These are phyloP conservation scores for Cytospora schulzeri DNA, from an alignment of 2,329 filamentous ascomycete genomes.

Conservation along the genomic window DNA sequence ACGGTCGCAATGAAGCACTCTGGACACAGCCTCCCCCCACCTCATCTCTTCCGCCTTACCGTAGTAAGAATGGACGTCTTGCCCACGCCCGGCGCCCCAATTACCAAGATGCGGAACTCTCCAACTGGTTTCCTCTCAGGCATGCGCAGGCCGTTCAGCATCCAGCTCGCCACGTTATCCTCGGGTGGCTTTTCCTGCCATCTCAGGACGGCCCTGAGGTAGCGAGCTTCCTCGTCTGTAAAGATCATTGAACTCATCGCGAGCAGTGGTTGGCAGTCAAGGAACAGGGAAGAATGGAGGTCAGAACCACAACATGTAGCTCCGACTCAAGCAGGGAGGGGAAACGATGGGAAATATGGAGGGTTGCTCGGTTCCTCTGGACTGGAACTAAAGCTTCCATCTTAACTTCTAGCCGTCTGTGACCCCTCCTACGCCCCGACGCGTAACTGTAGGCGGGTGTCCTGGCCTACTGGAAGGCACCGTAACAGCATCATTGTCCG, in stretches of 20 bases:
- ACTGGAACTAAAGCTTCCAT: not conserved
- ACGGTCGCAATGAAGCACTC: conserved; percentile 7
- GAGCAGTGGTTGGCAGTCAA: not conserved
- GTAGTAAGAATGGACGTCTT: conserved; percentile 45
- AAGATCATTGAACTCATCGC: conserved; percentile 39
- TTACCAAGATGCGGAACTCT: conserved; percentile 43
- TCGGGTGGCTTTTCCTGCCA: conserved; percentile 41
- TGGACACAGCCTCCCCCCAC: no score
- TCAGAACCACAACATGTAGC: no score
- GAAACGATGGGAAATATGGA: not conserved
- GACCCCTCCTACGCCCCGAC: not conserved
- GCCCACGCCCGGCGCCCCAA: conserved; percentile 43
- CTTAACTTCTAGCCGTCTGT: not conserved
- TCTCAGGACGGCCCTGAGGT: conserved; percentile 43
- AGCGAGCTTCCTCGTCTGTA: conserved; percentile 44
- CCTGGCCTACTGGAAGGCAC: not conserved
- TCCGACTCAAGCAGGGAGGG: not conserved
- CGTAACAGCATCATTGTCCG: not conserved
- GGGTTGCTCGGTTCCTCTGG: not conserved
- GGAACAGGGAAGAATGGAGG: no score
- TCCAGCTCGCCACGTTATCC: conserved; percentile 26
- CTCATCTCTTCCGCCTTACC: conserved; percentile 38
- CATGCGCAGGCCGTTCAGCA: conserved; percentile 10
- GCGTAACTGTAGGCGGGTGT: not conserved
- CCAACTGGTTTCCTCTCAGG: conserved; percentile 32